Conservation (phyloP, 2,329 filamentous ascomycete genomes). For the Aspergillus brunneoviolaceus region DNA sequence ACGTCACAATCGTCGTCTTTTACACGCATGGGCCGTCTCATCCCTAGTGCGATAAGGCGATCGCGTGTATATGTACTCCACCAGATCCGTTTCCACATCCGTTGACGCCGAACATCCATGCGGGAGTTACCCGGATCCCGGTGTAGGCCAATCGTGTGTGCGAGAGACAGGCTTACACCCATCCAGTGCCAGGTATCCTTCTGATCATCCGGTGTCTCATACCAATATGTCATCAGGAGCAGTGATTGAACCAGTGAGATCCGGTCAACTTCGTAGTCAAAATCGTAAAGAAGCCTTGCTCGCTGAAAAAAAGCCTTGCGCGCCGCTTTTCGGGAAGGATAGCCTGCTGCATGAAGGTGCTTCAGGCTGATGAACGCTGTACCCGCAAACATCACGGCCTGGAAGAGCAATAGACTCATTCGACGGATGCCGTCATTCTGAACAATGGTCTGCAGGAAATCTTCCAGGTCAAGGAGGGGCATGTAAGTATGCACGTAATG, state of each 20-base stretch:
- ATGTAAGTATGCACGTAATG: conserved; percentile 94
- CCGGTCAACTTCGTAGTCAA: conserved; percentile 90
- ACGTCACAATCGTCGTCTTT: conserved; percentile 94
- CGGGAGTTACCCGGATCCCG: conserved; percentile 77
- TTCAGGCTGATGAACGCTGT: conserved; percentile 84
- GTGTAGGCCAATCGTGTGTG: conserved; percentile 90
- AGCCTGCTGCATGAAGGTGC: conserved; percentile 73
- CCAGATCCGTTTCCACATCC: conserved; percentile 93
- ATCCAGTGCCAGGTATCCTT: conserved; percentile 99
- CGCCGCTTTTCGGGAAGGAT: conserved; percentile 73
- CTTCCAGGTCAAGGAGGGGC: conserved; percentile 73
- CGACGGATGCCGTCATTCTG: conserved; percentile 68
- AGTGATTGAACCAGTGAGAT: conserved; percentile 85
- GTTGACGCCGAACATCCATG: conserved; percentile 72
- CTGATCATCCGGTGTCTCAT: conserved; percentile 93
- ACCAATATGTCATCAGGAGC: conserved; percentile 94
- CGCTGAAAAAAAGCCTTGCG: conserved; percentile 87
- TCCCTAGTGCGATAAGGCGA: conserved; percentile 85
- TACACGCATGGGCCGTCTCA: conserved; percentile 88
- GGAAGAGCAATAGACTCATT: conserved; percentile 83
- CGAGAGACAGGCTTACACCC: conserved; percentile 89
- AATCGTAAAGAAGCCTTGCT: conserved; percentile 87
- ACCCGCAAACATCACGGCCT: conserved; percentile 91
- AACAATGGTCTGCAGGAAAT: conserved; percentile 58
- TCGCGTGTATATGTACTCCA: conserved; percentile 98